Evolutionary conservation across 2,329 filamentous ascomycete genomes (phyloP).

Genomic region (Scytalidium sp.): DNA sequence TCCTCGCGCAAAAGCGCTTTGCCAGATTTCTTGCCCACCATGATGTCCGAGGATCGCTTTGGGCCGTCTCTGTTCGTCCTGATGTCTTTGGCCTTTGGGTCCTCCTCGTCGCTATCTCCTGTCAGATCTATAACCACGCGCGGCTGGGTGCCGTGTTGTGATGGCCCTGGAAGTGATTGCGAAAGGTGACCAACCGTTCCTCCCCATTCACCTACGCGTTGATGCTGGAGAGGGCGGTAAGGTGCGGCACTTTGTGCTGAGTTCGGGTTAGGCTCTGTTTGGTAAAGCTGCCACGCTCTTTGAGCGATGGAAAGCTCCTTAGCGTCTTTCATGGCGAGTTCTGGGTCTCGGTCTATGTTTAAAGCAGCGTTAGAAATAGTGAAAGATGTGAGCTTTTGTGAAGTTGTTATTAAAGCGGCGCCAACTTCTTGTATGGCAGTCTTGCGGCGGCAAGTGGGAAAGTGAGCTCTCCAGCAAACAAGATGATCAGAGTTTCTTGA

Average conservation of each 20-base stretch:
- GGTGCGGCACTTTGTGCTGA: background rate
- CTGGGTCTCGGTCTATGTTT: background rate
- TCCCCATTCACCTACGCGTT: background rate
- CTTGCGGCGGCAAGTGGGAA: no score
- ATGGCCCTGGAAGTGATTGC: background rate
- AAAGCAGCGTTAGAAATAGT: background rate
- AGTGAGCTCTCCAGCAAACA: no score
- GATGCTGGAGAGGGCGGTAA: background rate
- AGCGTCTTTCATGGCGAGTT: background rate
- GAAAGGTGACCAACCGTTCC: background rate
- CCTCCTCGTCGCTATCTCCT: constrained; percentile 2
- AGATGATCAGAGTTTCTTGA: no score
- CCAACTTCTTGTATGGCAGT: no score
- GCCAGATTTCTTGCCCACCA: constrained; percentile 32
- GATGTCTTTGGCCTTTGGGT: background rate
- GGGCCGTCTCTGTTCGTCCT: background rate
- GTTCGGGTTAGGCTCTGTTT: background rate
- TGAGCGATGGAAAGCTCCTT: background rate
- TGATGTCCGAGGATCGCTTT: constrained; percentile 10
- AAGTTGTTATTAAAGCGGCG: no score
- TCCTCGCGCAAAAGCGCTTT: constrained; percentile 32
- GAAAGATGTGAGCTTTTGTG: background rate
- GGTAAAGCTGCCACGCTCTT: background rate
- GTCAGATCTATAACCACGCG: constrained; percentile 5
- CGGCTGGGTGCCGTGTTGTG: background rate